Evolutionary conservation across 257 asterid genomes (phyloP).

Genomic region (Gardenia jasminoides): DNA sequence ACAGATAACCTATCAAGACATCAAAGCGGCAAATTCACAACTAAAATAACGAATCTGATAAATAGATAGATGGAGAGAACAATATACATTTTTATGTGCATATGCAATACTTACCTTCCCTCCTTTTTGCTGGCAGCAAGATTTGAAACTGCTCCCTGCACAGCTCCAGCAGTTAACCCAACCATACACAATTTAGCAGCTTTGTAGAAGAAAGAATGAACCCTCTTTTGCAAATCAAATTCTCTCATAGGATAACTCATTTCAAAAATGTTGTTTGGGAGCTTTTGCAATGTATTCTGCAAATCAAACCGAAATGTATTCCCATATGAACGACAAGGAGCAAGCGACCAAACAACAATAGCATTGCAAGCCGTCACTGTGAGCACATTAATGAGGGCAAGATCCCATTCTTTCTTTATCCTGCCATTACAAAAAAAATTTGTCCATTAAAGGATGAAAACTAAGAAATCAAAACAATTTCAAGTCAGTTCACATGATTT

Average conservation of each 20-base stretch:
- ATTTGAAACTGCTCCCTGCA: slow-evolving; percentile 80
- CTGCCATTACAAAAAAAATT: slow-evolving; percentile 34
- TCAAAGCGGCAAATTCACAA: neutral
- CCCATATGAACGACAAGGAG: slow-evolving; percentile 98
- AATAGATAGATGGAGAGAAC: neutral
- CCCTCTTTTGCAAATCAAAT: slow-evolving; percentile 82
- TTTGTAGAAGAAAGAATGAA: slow-evolving; percentile 80
- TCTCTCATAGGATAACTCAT: slow-evolving; percentile 86
- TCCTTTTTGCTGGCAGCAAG: slow-evolving; percentile 79
- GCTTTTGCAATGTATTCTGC: slow-evolving; percentile 96
- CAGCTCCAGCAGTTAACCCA: slow-evolving; percentile 92
- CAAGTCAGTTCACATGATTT: neutral
- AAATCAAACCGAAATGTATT: slow-evolving; percentile 87
- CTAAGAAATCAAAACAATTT: slow-evolving; percentile 1
- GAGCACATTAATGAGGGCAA: slow-evolving; percentile 90
- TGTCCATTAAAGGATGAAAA: slow-evolving; percentile 13
- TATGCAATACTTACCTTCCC: slow-evolving; percentile 57
- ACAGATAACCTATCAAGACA: slow-evolving; percentile 64
- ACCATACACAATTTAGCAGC: slow-evolving; percentile 95
- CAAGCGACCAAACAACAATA: slow-evolving; percentile 85
- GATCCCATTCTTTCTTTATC: slow-evolving; percentile 98
- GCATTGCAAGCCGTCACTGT: slow-evolving; percentile 94
- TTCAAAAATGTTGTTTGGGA: slow-evolving; percentile 92
- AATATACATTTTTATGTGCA: neutral
- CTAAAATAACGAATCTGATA: slow-evolving; percentile 13